Evolutionary conservation across 257 asterid species (phyloP), one percentile per base, ranked within the genome.

Genomic region (Ehretia macrophylla): DNA sequence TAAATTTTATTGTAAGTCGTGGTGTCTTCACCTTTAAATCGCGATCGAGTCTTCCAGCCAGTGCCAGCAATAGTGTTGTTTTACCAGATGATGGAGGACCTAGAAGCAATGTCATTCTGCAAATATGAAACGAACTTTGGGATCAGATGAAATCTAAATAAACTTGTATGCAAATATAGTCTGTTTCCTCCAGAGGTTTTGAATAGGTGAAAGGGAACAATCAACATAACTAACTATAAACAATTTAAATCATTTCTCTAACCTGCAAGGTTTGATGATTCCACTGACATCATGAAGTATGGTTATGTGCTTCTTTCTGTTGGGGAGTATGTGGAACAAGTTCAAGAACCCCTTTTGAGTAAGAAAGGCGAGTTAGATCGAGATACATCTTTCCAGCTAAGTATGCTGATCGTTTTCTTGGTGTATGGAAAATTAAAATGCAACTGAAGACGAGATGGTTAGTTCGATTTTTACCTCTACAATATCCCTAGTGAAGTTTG

Each of bases 1-100:
- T n/a, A n/a, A n/a, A n/a, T n/a, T n/a, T n/a, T n/a, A n/a, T n/a
- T 2, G 47, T 42, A 42, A 42, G 16, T 5, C 10, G 44, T 6
- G 6, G 6, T n/a, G n/a, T 54, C 68, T 75, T 78, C 67, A 88
- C 97, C 61, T 79, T 77, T 18, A 92, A 70, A 64, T 78, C 72
- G 5, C 72, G 68, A 68, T 82, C 87, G 2, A 92, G 95, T 71
- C 85, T 88, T 73, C 97, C 97, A 8, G 98, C 95, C 80, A 92
- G 69, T 20, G 93, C 98, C 55, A 88, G 67, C 39, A 92, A 70
- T 78, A 92, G 62, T 20, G 98, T 84, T 4, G 97, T 92, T 72
- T 92, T 92, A 12, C 98, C 97, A 1, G 97, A 88, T 69, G 84
- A 78, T 38, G 98, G 98, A 5, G 98, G 98, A 51, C 96, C 98